Evolutionary conservation across 176 grass and related monocot species (phyloP).

Genomic region (Zizania latifolia): DNA sequence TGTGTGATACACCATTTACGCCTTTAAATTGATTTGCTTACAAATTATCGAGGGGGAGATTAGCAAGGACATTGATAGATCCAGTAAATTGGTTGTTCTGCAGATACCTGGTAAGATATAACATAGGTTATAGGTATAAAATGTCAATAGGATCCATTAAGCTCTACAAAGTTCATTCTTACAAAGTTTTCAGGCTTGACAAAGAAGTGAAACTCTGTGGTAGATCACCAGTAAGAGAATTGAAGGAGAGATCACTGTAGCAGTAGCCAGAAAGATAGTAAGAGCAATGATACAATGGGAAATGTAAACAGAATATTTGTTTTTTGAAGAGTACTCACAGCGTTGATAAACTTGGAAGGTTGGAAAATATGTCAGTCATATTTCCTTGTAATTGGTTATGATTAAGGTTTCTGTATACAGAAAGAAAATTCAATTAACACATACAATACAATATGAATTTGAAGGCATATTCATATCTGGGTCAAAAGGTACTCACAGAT

Average conservation of each 20-base stretch:
- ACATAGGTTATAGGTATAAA: neutral
- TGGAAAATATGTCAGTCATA: conserved; percentile 68
- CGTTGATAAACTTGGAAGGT: conserved; percentile 67
- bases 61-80: conserved; percentile 60
- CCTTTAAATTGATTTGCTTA: conserved; percentile 41
- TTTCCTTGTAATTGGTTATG: conserved; percentile 85
- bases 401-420: conserved; percentile 63
- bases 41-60: conserved; percentile 83
- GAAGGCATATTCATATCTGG: neutral
- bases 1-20: conserved; percentile 5
- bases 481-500: conserved; percentile 48
- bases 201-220: conserved; percentile 70
- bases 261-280: conserved; percentile 12
- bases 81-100: conserved; percentile 96
- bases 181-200: conserved; percentile 71
- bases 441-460: neutral
- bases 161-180: conserved; percentile 24
- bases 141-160: neutral
- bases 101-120: conserved; percentile 53
- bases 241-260: conserved; percentile 76
- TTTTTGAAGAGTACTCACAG: conserved; percentile 45
- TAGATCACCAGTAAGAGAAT: conserved; percentile 70
- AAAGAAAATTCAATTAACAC: conserved; percentile 19
- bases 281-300: conserved; percentile 10
- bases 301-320: neutral